Base-by-base conservation (phyloP, 1,284 basidiomycete species). In the Tylopilus orsonianus region DNA sequence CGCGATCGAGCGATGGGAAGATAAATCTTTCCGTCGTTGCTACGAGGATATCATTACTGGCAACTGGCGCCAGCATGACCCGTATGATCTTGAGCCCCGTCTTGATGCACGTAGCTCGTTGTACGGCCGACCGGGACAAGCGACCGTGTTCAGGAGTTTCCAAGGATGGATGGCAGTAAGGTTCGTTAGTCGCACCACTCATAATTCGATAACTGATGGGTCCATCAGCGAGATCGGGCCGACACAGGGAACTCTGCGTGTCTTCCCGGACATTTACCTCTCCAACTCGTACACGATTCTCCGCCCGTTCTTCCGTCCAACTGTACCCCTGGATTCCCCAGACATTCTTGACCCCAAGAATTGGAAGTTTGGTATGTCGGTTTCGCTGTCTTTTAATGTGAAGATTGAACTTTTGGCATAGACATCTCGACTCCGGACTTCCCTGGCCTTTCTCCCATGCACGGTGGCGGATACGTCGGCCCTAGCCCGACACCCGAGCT, bases 1-100 rank as follows among this genome's bases (percentile, higher is more conserved):
- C 2, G 70, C 79, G 0, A 84, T 93, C 23, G 92, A 95, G 67
- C 75, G 90, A 20, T 93, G 91, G 91, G 90, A 94, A 64, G 90
- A 93, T 59, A 67, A 75, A 5, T 67, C 63, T 2, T 89, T 92
- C 69, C 75, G 87, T 29, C 72, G 69, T 3, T 85, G 81, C 55
- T 93, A 86, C 62, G 66, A 67, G 3, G 74, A 80, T 41, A 90
- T 93, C 47, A 70, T 93, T 14, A 62, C 66, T 13, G 87, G 87
- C 0, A 69, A 81, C 29, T 92, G 88, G 85, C 71, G 75, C 20
- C 69, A 76, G 24, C 84, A 90, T 60, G 83, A 92, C 65, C 80
- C 87, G 2, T 90, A 83, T 56, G 80, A 81, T 32, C 68, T 88
- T 5, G 75, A 75, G 41, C 75, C 77, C 27, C 77, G 85, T n/a